Conservation (phyloP, 164 flowering plant species). For the Chloranthus sessilifolius region DNA sequence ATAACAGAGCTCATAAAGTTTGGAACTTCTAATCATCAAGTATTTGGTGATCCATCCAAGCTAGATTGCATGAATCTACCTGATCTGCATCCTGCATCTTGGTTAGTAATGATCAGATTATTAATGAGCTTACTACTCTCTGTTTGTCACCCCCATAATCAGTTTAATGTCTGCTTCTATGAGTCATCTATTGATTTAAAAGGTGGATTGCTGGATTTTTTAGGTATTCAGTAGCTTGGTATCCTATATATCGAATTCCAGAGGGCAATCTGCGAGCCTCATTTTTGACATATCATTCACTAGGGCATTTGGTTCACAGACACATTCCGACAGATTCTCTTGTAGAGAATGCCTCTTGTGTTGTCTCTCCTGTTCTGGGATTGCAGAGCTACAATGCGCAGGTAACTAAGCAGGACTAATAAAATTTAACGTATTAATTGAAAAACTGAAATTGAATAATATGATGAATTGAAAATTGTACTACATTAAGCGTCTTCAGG, state of each 20-base stretch:
- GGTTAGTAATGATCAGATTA: neutral
- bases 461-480: no score
- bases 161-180: neutral
- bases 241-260: slow-evolving; percentile 26
- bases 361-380: slow-evolving; percentile 22
- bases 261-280: slow-evolving; percentile 22
- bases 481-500: no score
- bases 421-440: no score
- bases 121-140: neutral
- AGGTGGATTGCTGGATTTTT: slow-evolving; percentile 1
- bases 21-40: no score
- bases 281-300: slow-evolving; percentile 22
- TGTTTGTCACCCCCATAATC: no score
- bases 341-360: neutral
- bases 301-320: slow-evolving; percentile 16
- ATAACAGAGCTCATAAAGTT: no score
- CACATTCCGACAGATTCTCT: slow-evolving; percentile 7
- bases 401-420: slow-evolving; percentile 6
- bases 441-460: no score
- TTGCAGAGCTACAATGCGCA: slow-evolving; percentile 20
- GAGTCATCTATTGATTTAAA: neutral
- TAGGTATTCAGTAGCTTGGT: slow-evolving; percentile 30
- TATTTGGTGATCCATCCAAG: no score
- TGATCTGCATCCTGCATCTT: no score
- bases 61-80: no score